Evolutionary conservation across 805 yeast genomes (phyloP), one percentile per base, ranked within the genome.

Genomic region (Pichia paraexigua): DNA sequence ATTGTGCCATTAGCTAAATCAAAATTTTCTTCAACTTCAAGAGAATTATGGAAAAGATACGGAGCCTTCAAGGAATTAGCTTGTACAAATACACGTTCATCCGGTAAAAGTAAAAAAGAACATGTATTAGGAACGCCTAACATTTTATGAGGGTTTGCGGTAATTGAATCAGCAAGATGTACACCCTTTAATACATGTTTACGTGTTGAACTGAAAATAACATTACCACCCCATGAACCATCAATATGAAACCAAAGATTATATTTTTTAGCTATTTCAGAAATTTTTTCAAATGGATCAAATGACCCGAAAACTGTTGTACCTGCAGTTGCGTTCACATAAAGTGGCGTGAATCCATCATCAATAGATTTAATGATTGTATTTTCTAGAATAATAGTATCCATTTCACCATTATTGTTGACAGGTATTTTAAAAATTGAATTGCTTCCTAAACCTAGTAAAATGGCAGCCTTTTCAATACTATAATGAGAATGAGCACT

Each of bases 141-240:
- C 87, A 85, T 82, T 61, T 87, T 87, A 70, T 87, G 96, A 4
- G 96, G 96, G 61, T 87, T 88, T 22, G 81, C 77, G 2, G 96
- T 87, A 51, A 87, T 73, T 12, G 91, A 83, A 65, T 87, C 79
- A 1, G 94, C 95, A 21, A 74, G 62, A 42, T 84, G 77, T 32
- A 77, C 64, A 1, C 96, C 96, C 18, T 66, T 62, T 54, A 87
- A 65, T 57, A 76, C 74, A 51, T 65, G 45, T 42, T 61, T 65
- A 50, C 80, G 78, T 12, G 57, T 69, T 0, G 64, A 58, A 42
- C 88, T 81, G 69, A 87, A 88, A 0, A 86, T 74, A 11, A 85
- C 82, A 59, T 88, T 88, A 10, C 92, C 96, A 35, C 96, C 96
- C 95, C 95, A 87, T 8, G 94, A 85, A 1, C 94, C 96, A 67